phyloP scores from a whole-genome alignment of 192 early-diverging fungal species.

The Chytriomyces sp. region DNA sequence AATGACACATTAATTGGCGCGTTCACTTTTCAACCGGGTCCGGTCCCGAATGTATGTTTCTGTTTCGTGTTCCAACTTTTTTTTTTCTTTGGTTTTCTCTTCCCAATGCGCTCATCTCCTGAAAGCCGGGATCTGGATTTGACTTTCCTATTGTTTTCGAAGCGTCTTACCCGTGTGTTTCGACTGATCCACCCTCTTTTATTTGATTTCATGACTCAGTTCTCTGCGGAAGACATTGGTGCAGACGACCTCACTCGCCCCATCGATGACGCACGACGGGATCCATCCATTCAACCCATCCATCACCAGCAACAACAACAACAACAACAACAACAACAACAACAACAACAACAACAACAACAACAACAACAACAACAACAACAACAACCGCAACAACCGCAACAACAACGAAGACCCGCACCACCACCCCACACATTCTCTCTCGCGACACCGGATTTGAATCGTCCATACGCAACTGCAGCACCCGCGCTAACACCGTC shows the following conservation, averaged over 20 bases:
- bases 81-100: neutral
- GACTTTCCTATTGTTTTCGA: too few relatives aligned
- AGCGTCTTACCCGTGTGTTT: too few relatives aligned
- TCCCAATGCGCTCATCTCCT: neutral
- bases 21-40: conserved; percentile 15
- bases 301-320: neutral
- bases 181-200: too few relatives aligned
- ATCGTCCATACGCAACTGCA: neutral
- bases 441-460: neutral
- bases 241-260: conserved; percentile 5
- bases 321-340: neutral
- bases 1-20: neutral
- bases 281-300: neutral
- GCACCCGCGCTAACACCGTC: neutral
- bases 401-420: neutral
- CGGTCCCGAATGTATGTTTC: conserved; percentile 7
- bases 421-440: neutral
- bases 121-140: neutral
- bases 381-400: too few relatives aligned
- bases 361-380: neutral
- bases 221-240: conserved; percentile 17
- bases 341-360: neutral
- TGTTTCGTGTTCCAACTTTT: neutral
- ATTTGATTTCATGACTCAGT: neutral
- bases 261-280: neutral